Evolutionary conservation across 177 flowering plant species (phyloP).

Genomic region (Vitis hybrid): DNA sequence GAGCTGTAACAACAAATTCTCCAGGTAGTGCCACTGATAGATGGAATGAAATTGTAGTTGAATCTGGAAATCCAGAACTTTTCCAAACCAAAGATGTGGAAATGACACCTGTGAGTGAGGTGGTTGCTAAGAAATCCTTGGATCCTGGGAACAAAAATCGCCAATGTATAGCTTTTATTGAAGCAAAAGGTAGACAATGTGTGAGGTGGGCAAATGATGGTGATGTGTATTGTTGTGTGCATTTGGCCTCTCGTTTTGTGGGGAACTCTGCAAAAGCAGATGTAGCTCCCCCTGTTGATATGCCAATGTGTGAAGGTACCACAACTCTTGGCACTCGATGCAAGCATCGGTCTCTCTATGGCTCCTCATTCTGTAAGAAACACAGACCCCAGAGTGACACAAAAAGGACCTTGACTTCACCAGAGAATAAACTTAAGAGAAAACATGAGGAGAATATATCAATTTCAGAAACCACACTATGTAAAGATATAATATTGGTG

Average conservation of each 20-base stretch:
- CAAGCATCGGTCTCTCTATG: slow-evolving; percentile 78
- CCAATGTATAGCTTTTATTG: slow-evolving; percentile 86
- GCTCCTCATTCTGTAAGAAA: slow-evolving; percentile 85
- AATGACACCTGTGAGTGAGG: slow-evolving; percentile 34
- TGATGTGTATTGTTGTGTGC: slow-evolving; percentile 91
- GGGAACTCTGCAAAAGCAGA: slow-evolving; percentile 49
- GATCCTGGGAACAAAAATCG: slow-evolving; percentile 49
- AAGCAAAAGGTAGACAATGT: slow-evolving; percentile 92
- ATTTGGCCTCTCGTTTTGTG: slow-evolving; percentile 64
- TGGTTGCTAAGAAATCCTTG: slow-evolving; percentile 22
- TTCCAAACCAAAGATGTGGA: slow-evolving; percentile 31
- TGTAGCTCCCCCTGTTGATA: slow-evolving; percentile 32
- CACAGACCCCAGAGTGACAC: slow-evolving; percentile 53
- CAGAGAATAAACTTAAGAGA: slow-evolving; percentile 52
- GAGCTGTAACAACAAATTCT: slow-evolving; percentile 23
- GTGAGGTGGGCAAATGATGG: slow-evolving; percentile 96
- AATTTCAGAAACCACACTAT: slow-evolving; percentile 24
- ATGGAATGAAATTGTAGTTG: slow-evolving; percentile 67
- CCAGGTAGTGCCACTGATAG: slow-evolving; percentile 30
- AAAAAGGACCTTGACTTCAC: slow-evolving; percentile 20
- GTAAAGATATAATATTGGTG: slow-evolving; percentile 44
- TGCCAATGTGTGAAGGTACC: slow-evolving; percentile 82
- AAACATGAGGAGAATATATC: slow-evolving; percentile 45
- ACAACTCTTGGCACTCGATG: slow-evolving; percentile 88
- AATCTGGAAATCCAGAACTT: slow-evolving; percentile 41